Evolutionary conservation across 495 filamentous ascomycete genomes (phyloP).

Genomic region (Pyrenula aspistea): DNA sequence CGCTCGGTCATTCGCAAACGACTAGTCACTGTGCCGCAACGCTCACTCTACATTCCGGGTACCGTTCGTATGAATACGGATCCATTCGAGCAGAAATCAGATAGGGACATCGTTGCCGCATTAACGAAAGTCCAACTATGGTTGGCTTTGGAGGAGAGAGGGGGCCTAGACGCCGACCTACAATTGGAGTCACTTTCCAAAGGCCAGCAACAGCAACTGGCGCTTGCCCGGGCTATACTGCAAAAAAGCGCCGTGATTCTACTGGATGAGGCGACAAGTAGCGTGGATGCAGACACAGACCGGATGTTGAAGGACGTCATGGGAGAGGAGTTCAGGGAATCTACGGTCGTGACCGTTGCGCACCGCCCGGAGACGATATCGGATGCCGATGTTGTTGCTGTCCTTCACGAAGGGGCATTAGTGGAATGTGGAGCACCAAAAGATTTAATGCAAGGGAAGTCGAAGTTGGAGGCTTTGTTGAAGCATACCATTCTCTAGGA

Average conservation of each 20-base stretch:
- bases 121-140: constrained; percentile 12
- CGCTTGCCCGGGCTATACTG: constrained; percentile 5
- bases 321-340: constrained; percentile 11
- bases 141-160: constrained; percentile 7
- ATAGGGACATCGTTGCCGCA: constrained; percentile 10
- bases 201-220: constrained; percentile 33
- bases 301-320: constrained; percentile 16
- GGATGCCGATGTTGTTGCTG: constrained; percentile 15
- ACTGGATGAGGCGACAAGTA: constrained; percentile 18
- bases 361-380: constrained; percentile 19
- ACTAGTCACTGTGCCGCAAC: constrained; percentile 23
- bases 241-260: constrained; percentile 10
- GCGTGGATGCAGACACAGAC: constrained; percentile 17
- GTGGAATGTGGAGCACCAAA: constrained; percentile 20
- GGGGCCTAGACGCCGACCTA: constrained; percentile 12
- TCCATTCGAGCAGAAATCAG: constrained; percentile 8
- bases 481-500: too few relatives aligned
- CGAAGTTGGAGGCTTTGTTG: too few relatives aligned
- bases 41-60: constrained; percentile 19
- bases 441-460: too few relatives aligned
- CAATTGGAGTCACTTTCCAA: constrained; percentile 14
- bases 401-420: constrained; percentile 13
- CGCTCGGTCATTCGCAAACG: constrained; percentile 8
- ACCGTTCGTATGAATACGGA: constrained; percentile 22
- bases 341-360: constrained; percentile 19